Evolutionary conservation across 345 rosid genomes (phyloP), one percentile per base, ranked within the genome.

Genomic region (Durio zibethinus): DNA sequence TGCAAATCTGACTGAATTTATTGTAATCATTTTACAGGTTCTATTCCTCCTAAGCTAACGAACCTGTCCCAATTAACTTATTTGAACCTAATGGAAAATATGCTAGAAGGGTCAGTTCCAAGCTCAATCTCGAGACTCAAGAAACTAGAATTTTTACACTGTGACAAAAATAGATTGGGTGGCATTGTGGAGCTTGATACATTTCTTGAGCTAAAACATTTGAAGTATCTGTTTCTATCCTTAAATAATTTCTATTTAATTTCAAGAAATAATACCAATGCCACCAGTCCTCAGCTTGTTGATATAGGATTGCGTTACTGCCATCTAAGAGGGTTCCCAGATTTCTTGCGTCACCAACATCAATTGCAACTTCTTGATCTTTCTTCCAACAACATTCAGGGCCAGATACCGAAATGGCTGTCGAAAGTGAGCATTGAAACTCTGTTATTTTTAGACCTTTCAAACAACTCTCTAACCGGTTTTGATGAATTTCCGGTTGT

Each of bases 31-130:
- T 7, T 16, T 8, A 74, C 36, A 25, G 65, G 53, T 56, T 2
- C 1, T 35, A 54, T 73, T 56, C 76, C 76, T 20, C 36, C 66
- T 11, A 29, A 61, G 66, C 65, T 73, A 14, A 36, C 15, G 25
- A 83, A 77, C 69, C 69, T 80, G 31, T 74, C 75, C 4, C 52
- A 56, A 23, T 45, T 73, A 16, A 20, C 50, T 54, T 7, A 0
- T 10, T 36, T 73, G 38, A 7, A 12, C 11, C 21, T 80, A 1
- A 0, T 1, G 2, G 1, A 0, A 1, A 60, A 63, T 48, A 62
- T 48, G 43, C 57, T 83, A 20, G 20, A 52, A 0, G 81, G 83
- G 21, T 56, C 56, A 31, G 6, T 82, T 23, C 79, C 79, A 27
- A 42, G 50, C 56, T 74, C 77, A 59, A 42, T 74, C 36, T 38